Base-by-base conservation (phyloP, 2,329 filamentous ascomycete species). In the Colletotrichum sp. region DNA sequence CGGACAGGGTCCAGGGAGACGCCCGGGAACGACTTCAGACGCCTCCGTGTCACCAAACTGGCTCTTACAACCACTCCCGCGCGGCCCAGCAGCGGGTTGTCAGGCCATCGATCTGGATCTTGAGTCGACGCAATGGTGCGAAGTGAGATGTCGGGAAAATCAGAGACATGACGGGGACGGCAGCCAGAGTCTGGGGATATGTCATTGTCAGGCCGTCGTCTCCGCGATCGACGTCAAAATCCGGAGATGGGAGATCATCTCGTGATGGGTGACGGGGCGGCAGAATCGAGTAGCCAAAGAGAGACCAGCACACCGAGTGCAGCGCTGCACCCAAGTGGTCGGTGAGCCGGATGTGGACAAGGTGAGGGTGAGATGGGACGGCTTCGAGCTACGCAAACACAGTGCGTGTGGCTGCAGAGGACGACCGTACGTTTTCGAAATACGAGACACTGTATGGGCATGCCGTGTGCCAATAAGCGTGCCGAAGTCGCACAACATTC, bases 31-130 rank as follows among this genome's bases (percentile, higher is more conserved):
- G 12, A 72, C 62, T 68, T 73, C 70, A 73, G 70, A 75, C 73
- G 56, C 48, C 56, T 70, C 66, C 36, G 61, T 76, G 66, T 76
- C 52, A 55, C 74, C 65, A 70, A 70, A 36, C 56, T 75, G 73
- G 73, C 70, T 75, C 70, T 75, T 75, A 60, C 70, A 56, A 56
- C 28, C 48, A 66, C 38, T 66, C 52, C 58, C 28, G 26, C 60
- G 36, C 58, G 43, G 16, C 32, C 48, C 12, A 34, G 43, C 43
- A 52, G 24, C 52, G 38, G 21, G 24, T 66, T 66, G 60, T 76
- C 71, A 52, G 36, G 43, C 18, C 58, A 70, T 70, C 58, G 32
- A 70, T 70, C 30, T 60, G 24, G 30, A 66, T 55, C 8, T 34
- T 26, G 28, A 61, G 21, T 30, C n/a, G 24, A 30, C 21, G 61